A percentile compares a stretch with the other conserved stretches of the same genome.
These are phyloP conservation scores for Botrytis medusae DNA, from an alignment of 2,329 filamentous ascomycete genomes.

Conservation along the genomic window DNA sequence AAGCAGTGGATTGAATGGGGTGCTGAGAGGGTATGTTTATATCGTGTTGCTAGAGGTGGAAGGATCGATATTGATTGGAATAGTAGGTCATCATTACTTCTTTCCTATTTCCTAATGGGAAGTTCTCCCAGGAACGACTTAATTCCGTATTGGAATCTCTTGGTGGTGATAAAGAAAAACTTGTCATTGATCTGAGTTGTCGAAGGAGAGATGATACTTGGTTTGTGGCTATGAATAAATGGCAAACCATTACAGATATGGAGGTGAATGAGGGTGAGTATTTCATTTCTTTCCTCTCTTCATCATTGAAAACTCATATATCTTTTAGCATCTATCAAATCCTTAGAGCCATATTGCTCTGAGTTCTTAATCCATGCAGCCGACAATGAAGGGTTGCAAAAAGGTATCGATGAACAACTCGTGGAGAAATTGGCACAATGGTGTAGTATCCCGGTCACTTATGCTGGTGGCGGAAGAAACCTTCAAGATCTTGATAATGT, in stretches of 20 bases:
- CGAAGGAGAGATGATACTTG: constrained; percentile 71
- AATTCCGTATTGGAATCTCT: constrained; percentile 72
- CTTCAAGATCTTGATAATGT: constrained; percentile 82
- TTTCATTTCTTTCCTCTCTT: constrained; percentile 8
- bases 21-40: constrained; percentile 73
- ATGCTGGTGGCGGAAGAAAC: constrained; percentile 87
- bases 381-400: constrained; percentile 91
- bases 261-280: constrained; percentile 77
- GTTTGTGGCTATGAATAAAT: constrained; percentile 99
- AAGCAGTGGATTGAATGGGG: constrained; percentile 81
- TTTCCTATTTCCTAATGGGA: constrained; percentile 82
- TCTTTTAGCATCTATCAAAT: constrained; percentile 68
- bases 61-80: constrained; percentile 27
- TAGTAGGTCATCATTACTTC: constrained; percentile 93
- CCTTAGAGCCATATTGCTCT: constrained; percentile 86
- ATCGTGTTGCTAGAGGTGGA: background rate
- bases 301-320: constrained; percentile 23
- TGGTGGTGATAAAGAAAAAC: constrained; percentile 70
- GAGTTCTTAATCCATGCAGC: constrained; percentile 98
- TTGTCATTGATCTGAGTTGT: constrained; percentile 95
- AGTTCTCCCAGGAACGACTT: constrained; percentile 76
- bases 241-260: constrained; percentile 97
- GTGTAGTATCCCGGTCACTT: constrained; percentile 92
- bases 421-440: constrained; percentile 75
- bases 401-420: constrained; percentile 83